Evolutionary conservation across 106 monocot species (phyloP).

Genomic region (Xerophyta viscosa): DNA sequence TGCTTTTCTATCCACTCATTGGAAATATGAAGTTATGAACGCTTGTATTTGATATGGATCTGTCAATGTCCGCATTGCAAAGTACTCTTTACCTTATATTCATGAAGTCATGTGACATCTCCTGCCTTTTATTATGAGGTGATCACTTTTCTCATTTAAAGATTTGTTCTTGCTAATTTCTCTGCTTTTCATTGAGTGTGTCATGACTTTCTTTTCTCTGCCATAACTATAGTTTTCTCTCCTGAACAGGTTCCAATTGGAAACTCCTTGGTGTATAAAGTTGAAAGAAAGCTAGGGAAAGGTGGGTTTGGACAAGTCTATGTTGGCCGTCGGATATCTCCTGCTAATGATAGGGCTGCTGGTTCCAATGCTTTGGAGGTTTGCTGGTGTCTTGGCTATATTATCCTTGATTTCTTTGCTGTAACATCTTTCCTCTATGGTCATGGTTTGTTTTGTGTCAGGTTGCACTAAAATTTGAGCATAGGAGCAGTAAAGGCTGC

Average conservation of each 20-base stretch:
- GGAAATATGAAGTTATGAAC: no score
- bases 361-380: slow-evolving; percentile 60
- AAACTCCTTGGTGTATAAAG: slow-evolving; percentile 44
- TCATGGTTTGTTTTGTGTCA: slow-evolving; percentile 5
- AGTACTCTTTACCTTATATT: no score
- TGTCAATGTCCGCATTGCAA: no score
- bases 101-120: no score
- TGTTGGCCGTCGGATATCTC: slow-evolving; percentile 54
- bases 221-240: neutral
- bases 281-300: slow-evolving; percentile 71
- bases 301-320: slow-evolving; percentile 90
- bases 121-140: no score
- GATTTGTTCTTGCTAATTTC: neutral
- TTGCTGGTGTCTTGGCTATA: neutral
- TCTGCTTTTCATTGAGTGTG: no score
- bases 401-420: neutral
- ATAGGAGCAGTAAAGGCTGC: slow-evolving; percentile 81
- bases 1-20: no score
- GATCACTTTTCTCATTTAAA: slow-evolving; percentile 14
- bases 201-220: no score
- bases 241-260: slow-evolving; percentile 45
- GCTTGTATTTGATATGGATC: no score
- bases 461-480: slow-evolving; percentile 88
- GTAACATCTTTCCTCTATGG: no score
- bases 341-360: slow-evolving; percentile 22